These are phyloP conservation scores for Alternaria panax DNA, from an alignment of 2,329 filamentous ascomycete genomes.

Conservation along the genomic window DNA sequence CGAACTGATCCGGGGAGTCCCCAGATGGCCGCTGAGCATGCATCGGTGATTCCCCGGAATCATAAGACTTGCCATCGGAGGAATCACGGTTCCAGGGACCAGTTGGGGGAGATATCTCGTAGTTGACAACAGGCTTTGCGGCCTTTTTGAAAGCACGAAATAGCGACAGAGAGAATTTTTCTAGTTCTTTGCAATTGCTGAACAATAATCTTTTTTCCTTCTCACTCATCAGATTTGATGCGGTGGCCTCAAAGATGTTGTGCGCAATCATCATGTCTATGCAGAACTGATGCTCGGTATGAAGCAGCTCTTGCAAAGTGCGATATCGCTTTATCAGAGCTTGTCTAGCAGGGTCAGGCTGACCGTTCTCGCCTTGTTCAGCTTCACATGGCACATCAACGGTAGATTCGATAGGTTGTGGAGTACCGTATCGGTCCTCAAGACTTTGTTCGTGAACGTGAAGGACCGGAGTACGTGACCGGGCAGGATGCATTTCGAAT, in stretches of 20 bases:
- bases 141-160: slow-evolving; percentile 81
- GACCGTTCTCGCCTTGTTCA: slow-evolving; percentile 26
- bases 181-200: slow-evolving; percentile 89
- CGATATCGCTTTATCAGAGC: slow-evolving; percentile 78
- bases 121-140: slow-evolving; percentile 75
- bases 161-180: slow-evolving; percentile 82
- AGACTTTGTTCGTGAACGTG: slow-evolving; percentile 26
- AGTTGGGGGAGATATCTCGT: slow-evolving; percentile 47
- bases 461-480: slow-evolving; percentile 30
- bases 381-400: slow-evolving; percentile 13
- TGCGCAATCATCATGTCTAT: slow-evolving; percentile 97
- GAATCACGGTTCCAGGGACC: slow-evolving; percentile 36
- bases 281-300: slow-evolving; percentile 90
- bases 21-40: slow-evolving; percentile 28
- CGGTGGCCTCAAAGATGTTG: slow-evolving; percentile 96
- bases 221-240: slow-evolving; percentile 76
- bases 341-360: slow-evolving; percentile 33
- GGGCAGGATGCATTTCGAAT: slow-evolving; percentile 34
- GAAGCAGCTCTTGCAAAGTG: slow-evolving; percentile 88
- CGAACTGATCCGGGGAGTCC: slow-evolving; percentile 39
- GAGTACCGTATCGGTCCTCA: slow-evolving; percentile 28
- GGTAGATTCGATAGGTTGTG: slow-evolving; percentile 22
- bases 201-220: slow-evolving; percentile 92
- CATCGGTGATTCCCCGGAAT: slow-evolving; percentile 26
- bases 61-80: slow-evolving; percentile 25